These are phyloP conservation scores for Boletales sp. DNA, from an alignment of 768 basidiomycete species.

Conservation along the genomic window DNA sequence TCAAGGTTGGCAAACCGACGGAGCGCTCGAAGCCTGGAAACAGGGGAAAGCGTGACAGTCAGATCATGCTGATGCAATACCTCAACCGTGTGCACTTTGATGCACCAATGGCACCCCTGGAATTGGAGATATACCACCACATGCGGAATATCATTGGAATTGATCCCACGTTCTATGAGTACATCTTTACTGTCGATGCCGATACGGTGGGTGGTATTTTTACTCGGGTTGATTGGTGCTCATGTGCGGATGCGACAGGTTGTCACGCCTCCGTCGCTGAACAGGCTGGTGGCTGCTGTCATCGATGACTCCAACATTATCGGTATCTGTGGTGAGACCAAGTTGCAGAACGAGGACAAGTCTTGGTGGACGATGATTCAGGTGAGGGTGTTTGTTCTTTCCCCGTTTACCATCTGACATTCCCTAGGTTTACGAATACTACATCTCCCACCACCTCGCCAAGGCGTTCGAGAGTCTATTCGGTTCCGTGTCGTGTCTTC, in stretches of 20 bases:
- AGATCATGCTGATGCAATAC: conserved; percentile 62
- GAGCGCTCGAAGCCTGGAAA: conserved; percentile 65
- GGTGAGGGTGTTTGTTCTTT: conserved; percentile 26
- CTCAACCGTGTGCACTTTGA: conserved; percentile 69
- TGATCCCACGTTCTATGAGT: conserved; percentile 73
- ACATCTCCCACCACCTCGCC: conserved; percentile 62
- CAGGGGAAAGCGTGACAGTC: conserved; percentile 67
- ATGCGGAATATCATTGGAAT: conserved; percentile 74
- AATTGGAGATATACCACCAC: conserved; percentile 70
- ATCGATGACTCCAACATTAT: conserved; percentile 61
- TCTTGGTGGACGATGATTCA: conserved; percentile 82
- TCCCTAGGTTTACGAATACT: conserved; percentile 61
- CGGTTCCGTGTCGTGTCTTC: conserved; percentile 70
- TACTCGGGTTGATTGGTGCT: conserved; percentile 1
- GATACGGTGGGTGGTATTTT: conserved; percentile 48
- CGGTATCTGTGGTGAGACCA: conserved; percentile 69
- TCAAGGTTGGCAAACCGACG: conserved; percentile 66
- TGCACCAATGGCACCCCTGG: conserved; percentile 60
- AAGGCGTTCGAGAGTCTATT: conserved; percentile 69
- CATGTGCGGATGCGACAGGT: conserved; percentile 35
- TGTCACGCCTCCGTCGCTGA: conserved; percentile 63
- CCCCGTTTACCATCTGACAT: conserved; percentile 1
- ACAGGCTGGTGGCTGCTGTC: conserved; percentile 60
- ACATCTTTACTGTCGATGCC: conserved; percentile 69
- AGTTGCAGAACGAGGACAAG: conserved; percentile 60